phyloP scores from a whole-genome alignment of 768 basidiomycete genomes.

The Tylopilus balloui region DNA sequence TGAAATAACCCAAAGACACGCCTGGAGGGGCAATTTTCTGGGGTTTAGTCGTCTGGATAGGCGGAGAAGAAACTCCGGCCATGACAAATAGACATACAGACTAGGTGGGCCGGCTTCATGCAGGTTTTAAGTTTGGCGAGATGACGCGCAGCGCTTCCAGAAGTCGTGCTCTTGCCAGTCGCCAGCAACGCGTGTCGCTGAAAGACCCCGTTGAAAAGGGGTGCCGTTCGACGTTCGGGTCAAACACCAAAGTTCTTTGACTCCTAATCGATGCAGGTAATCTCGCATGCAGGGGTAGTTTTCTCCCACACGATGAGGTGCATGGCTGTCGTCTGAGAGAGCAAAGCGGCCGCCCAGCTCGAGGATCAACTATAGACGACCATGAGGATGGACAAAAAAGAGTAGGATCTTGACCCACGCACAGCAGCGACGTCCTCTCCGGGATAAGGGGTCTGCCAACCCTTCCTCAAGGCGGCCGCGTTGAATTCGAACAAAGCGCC shows the following conservation, averaged over 20 bases:
- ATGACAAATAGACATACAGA: constrained; percentile 20
- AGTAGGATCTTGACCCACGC: constrained; percentile 28
- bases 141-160: constrained; percentile 39
- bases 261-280: constrained; percentile 60
- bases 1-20: constrained; percentile 18
- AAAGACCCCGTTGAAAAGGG: constrained; percentile 31
- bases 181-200: constrained; percentile 42
- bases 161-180: constrained; percentile 58
- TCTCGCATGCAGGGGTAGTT: constrained; percentile 67
- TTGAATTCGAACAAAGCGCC: constrained; percentile 94
- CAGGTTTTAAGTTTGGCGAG: constrained; percentile 13
- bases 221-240: constrained; percentile 32
- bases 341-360: constrained; percentile 66
- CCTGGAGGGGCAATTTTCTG: constrained; percentile 8
- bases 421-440: constrained; percentile 73
- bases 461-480: constrained; percentile 88
- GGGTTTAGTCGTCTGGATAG: constrained; percentile 11
- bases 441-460: constrained; percentile 85
- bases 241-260: constrained; percentile 66
- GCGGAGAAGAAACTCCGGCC: constrained; percentile 20
- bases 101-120: constrained; percentile 5
- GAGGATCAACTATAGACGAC: constrained; percentile 57
- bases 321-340: constrained; percentile 96
- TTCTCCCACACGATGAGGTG: constrained; percentile 79
- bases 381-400: constrained; percentile 11